These are phyloP conservation scores for Apiospora koreana DNA, from an alignment of 2,329 filamentous ascomycete genomes.

Conservation along the genomic window DNA sequence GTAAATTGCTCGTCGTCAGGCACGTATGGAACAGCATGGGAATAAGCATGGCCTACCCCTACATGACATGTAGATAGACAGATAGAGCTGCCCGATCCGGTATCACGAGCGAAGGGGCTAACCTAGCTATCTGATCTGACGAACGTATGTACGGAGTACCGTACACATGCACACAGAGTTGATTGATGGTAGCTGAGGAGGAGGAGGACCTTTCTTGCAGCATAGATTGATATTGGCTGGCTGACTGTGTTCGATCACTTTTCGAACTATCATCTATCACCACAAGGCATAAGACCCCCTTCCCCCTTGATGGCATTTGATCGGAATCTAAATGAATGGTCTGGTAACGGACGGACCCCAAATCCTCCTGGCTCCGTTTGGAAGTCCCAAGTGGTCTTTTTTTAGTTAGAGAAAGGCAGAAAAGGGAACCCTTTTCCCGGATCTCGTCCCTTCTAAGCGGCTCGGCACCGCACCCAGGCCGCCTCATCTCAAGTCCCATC, in stretches of 20 bases:
- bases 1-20: too few species aligned
- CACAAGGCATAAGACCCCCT: neutral
- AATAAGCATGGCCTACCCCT: neutral
- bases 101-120: slow-evolving; percentile 1
- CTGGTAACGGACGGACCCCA: neutral
- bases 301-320: neutral
- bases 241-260: slow-evolving; percentile 5
- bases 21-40: too few species aligned
- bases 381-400: neutral
- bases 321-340: neutral
- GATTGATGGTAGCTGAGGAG: neutral
- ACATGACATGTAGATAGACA: too few species aligned
- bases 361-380: neutral
- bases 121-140: neutral
- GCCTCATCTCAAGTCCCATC: neutral
- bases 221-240: neutral
- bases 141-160: too few species aligned
- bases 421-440: slow-evolving; percentile 6
- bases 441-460: slow-evolving; percentile 12
- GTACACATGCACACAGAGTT: neutral
- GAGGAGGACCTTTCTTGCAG: neutral
- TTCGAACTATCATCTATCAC: neutral
- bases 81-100: slow-evolving; percentile 8
- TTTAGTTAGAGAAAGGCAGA: neutral
- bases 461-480: slow-evolving; percentile 8